A percentile compares a stretch with the other conserved stretches of the same genome.
Evolutionary conservation across 192 early-diverging fungal genomes (phyloP).

Genomic region (Entrophospora sp.): DNA sequence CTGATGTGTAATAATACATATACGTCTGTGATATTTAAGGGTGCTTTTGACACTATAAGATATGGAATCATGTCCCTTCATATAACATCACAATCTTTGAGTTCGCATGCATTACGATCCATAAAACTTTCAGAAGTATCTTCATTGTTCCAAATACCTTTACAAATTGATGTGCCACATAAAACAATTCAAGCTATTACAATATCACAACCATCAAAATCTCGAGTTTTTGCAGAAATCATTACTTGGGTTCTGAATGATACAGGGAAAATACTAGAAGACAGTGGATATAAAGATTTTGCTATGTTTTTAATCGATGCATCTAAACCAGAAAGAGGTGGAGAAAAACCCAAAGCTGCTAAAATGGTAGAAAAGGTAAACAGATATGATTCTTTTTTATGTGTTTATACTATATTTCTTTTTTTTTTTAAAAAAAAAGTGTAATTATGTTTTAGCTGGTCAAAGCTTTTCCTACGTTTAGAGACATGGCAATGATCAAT

Average conservation of each 20-base stretch:
- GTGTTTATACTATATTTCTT: background rate
- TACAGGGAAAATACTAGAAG: conserved; percentile 54
- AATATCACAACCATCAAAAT: conserved; percentile 51
- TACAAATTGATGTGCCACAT: conserved; percentile 55
- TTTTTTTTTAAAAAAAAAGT: background rate
- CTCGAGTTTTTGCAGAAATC: conserved; percentile 53
- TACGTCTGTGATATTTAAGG: no score
- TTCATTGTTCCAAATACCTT: conserved; percentile 62
- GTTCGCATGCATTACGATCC: conserved; percentile 49
- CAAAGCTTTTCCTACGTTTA: conserved; percentile 58
- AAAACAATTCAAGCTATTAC: conserved; percentile 49
- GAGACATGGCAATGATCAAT: conserved; percentile 47
- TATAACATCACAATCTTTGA: conserved; percentile 53
- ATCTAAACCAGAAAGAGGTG: conserved; percentile 33
- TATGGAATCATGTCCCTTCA: conserved; percentile 81
- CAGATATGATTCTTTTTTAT: background rate
- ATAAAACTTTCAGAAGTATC: conserved; percentile 55
- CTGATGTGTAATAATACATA: no score
- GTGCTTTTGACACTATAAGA: conserved; percentile 66
- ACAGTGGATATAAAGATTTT: conserved; percentile 51
- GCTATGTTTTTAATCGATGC: conserved; percentile 64
- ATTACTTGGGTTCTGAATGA: conserved; percentile 61
- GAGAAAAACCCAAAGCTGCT: conserved; percentile 36
- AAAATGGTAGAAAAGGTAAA: conserved; percentile 42
- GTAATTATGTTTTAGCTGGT: conserved; percentile 38